Percentiles rank a stretch among this genome's conserved stretches.
phyloP scores from a whole-genome alignment of 495 filamentous ascomycete genomes.

The Penicillium coffeae region DNA sequence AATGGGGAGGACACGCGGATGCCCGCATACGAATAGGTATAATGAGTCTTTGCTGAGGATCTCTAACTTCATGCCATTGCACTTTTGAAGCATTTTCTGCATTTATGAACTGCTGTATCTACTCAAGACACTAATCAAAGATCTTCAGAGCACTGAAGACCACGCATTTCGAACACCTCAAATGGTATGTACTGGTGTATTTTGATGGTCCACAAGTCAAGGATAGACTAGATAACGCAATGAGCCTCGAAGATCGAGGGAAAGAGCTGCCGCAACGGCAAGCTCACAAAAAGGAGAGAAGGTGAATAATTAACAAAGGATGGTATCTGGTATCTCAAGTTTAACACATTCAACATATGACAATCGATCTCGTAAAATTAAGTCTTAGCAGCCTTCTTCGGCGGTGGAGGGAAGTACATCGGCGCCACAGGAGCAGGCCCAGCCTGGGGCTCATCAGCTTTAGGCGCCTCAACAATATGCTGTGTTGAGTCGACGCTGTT shows the following conservation, averaged over 20 bases:
- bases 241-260: not conserved
- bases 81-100: no score
- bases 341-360: constrained; percentile 9
- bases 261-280: not conserved
- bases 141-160: no score
- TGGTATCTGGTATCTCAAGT: constrained; percentile 21
- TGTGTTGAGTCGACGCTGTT: constrained; percentile 20
- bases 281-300: constrained; percentile 11
- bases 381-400: constrained; percentile 36
- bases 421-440: constrained; percentile 22
- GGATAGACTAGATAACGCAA: not conserved
- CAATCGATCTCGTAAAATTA: constrained; percentile 1
- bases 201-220: constrained; percentile 7
- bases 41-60: no score
- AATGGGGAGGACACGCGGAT: no score
- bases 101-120: no score
- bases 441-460: constrained; percentile 10
- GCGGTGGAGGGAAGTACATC: constrained; percentile 44
- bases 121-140: no score
- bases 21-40: no score
- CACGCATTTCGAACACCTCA: no score
- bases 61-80: no score
- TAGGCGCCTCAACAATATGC: constrained; percentile 4
- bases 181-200: constrained; percentile 6
- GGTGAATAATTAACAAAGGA: constrained; percentile 9